These are phyloP conservation scores for Theobroma cacao DNA, from an alignment of 345 rosid genomes.

Conservation along the genomic window DNA sequence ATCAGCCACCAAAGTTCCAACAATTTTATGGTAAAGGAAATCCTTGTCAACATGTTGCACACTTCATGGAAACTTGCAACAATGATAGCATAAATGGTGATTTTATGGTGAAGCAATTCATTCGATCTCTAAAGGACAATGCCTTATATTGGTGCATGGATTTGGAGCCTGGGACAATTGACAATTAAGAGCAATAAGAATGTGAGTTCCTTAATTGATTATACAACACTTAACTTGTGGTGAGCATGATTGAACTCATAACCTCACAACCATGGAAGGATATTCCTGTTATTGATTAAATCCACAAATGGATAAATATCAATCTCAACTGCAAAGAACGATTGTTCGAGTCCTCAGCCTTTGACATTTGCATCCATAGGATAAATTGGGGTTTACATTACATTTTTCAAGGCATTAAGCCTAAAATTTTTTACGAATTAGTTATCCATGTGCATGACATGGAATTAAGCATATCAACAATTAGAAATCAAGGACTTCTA, in stretches of 20 bases:
- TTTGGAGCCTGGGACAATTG: no score
- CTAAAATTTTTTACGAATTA: not conserved
- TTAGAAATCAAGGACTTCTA: no score
- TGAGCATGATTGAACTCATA: not conserved
- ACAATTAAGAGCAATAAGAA: not conserved
- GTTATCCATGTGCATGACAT: no score
- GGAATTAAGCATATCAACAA: no score
- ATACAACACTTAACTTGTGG: not conserved
- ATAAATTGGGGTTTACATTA: not conserved
- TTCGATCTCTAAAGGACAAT: no score
- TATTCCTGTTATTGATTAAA: not conserved
- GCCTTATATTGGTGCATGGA: no score
- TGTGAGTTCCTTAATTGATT: not conserved
- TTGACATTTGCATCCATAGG: not conserved
- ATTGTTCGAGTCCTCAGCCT: not conserved
- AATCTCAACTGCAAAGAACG: not conserved
- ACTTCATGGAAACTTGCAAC: no score
- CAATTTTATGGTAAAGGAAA: no score
- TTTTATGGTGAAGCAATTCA: no score
- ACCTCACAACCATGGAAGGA: not conserved
- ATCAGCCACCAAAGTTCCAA: no score
- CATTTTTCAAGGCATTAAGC: not conserved
- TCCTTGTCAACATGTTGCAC: no score
- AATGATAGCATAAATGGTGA: no score
- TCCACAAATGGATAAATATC: not conserved